These are phyloP conservation scores for Euryodendron excelsum DNA, from an alignment of 148 eudicot genomes.

Conservation along the genomic window DNA sequence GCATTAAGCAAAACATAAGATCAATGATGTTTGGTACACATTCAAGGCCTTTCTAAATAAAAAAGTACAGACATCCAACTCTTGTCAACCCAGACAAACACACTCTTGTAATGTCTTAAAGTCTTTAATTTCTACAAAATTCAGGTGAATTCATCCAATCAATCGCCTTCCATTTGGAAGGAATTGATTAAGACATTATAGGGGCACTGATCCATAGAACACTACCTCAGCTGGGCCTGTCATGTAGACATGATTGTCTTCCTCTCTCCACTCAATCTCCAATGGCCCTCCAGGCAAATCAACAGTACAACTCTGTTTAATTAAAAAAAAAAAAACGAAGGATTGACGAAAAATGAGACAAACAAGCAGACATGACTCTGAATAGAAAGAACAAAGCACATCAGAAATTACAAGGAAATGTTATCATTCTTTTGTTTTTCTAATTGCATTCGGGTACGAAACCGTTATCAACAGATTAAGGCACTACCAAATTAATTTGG, in stretches of 20 bases:
- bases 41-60: too few relatives aligned
- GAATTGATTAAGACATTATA: conserved; percentile 27
- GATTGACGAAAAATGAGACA: not conserved
- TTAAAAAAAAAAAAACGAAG: not conserved
- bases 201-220: conserved; percentile 72
- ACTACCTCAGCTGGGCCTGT: conserved; percentile 95
- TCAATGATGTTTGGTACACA: too few relatives aligned
- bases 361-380: not conserved
- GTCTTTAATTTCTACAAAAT: conserved; percentile 1
- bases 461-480: not conserved
- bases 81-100: not conserved
- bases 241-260: conserved; percentile 85
- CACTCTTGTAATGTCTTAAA: conserved; percentile 20
- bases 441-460: not conserved
- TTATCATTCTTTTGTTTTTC: not conserved
- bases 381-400: not conserved
- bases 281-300: conserved; percentile 95
- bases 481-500: not conserved
- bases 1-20: too few relatives aligned
- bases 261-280: conserved; percentile 94
- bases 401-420: not conserved
- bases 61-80: not conserved
- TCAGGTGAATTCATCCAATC: not conserved
- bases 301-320: conserved; percentile 72
- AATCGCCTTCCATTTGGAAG: not conserved